Conservation (phyloP, 257 asterid species). For the Nicotiana paniculata region DNA sequence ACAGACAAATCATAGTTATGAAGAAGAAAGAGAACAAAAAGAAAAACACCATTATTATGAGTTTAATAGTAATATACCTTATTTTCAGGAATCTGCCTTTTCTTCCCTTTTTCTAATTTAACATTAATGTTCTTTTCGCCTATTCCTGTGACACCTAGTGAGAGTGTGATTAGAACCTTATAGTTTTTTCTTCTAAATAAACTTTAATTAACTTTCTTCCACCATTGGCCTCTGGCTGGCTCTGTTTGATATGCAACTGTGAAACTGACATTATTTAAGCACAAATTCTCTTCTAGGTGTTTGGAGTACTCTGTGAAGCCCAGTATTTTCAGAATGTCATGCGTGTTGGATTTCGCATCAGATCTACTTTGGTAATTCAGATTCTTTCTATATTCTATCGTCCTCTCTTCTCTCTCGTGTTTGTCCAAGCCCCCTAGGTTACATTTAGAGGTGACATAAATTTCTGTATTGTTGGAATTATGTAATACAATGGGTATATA, state of each 20-base stretch:
- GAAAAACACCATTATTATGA: neutral
- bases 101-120: neutral
- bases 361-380: constrained; percentile 74
- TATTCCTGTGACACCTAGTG: neutral
- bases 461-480: neutral
- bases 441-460: neutral
- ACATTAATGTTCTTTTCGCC: neutral
- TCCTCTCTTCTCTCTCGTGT: neutral
- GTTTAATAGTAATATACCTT: too few relatives aligned
- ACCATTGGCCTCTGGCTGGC: neutral
- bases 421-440: neutral
- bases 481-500: neutral
- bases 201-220: neutral
- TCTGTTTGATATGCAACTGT: neutral
- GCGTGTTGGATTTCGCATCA: constrained; percentile 94
- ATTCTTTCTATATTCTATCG: neutral
- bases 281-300: constrained; percentile 37
- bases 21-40: neutral
- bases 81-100: neutral
- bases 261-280: neutral
- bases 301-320: constrained; percentile 91
- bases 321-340: constrained; percentile 92
- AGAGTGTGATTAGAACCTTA: neutral
- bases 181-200: neutral
- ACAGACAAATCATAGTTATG: constrained; percentile 8